These are phyloP conservation scores for Tolypocladium cylindrosporum DNA, from an alignment of 2,329 filamentous ascomycete species.

Conservation along the genomic window DNA sequence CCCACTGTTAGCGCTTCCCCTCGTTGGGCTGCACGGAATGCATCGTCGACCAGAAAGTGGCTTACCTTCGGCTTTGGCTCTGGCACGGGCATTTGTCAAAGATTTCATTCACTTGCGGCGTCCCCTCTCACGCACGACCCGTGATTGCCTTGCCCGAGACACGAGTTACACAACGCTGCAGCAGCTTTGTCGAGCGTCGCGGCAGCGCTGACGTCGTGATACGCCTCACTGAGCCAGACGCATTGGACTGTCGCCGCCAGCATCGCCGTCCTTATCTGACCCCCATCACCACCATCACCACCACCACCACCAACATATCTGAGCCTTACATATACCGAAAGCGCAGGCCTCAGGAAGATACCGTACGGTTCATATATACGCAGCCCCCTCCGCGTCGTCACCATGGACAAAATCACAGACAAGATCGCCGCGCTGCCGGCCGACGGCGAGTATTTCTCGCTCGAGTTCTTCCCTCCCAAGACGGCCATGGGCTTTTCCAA, in stretches of 20 bases:
- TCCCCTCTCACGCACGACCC: not conserved
- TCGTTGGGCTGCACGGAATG: not conserved
- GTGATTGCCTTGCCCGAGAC: not conserved
- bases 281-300: not conserved
- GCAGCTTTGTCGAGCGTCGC: not conserved
- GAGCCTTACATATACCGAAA: not conserved
- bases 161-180: not conserved
- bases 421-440: constrained; percentile 86
- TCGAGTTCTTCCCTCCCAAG: constrained; percentile 99
- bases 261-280: not conserved
- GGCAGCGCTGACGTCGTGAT: not conserved
- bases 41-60: not conserved
- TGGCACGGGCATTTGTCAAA: not conserved
- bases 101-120: not conserved
- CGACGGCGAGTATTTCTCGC: constrained; percentile 79
- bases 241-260: not conserved
- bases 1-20: not conserved
- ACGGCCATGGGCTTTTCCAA: constrained; percentile 93
- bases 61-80: constrained; percentile 7
- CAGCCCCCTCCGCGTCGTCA: not conserved
- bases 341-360: not conserved
- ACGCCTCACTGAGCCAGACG: not conserved
- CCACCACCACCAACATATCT: not conserved
- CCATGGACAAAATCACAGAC: constrained; percentile 83
- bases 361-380: not conserved